phyloP scores from a whole-genome alignment of 2,329 filamentous ascomycete genomes.

The Alternaria angustiovoidea region DNA sequence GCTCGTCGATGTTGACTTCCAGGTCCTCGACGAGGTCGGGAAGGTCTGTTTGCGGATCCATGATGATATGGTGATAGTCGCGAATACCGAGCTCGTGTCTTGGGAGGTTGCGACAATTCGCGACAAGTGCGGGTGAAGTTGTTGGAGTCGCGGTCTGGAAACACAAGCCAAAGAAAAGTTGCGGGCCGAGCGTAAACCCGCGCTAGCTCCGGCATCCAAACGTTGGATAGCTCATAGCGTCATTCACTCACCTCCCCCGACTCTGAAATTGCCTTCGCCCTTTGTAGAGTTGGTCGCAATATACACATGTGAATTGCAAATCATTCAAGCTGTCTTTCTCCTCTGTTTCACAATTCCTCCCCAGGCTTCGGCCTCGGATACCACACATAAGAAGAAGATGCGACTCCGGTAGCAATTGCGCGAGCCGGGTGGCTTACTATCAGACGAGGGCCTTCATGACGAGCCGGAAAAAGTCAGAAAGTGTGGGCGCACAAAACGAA shows the following conservation, averaged over 20 bases:
- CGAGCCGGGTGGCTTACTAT: slow-evolving; percentile 55
- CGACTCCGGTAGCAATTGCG: slow-evolving; percentile 51
- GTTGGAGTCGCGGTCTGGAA: background rate
- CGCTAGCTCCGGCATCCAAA: slow-evolving; percentile 20
- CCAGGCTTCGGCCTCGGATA: slow-evolving; percentile 59
- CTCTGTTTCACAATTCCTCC: slow-evolving; percentile 46
- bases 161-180: slow-evolving; percentile 27
- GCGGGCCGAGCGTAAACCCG: slow-evolving; percentile 37
- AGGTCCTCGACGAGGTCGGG: slow-evolving; percentile 75
- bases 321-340: slow-evolving; percentile 56
- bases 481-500: slow-evolving; percentile 23
- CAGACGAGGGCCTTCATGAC: slow-evolving; percentile 30
- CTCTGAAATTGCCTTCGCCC: background rate
- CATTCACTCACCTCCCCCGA: slow-evolving; percentile 13
- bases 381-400: slow-evolving; percentile 50
- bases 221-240: slow-evolving; percentile 14
- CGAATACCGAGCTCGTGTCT: background rate
- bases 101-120: background rate
- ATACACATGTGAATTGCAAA: slow-evolving; percentile 23
- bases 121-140: slow-evolving; percentile 3
- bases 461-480: slow-evolving; percentile 35
- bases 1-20: slow-evolving; percentile 78
- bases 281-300: background rate
- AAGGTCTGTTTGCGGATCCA: slow-evolving; percentile 66
- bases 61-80: slow-evolving; percentile 31